phyloP scores from a whole-genome alignment of 768 basidiomycete species.

The Inosperma sp. region DNA sequence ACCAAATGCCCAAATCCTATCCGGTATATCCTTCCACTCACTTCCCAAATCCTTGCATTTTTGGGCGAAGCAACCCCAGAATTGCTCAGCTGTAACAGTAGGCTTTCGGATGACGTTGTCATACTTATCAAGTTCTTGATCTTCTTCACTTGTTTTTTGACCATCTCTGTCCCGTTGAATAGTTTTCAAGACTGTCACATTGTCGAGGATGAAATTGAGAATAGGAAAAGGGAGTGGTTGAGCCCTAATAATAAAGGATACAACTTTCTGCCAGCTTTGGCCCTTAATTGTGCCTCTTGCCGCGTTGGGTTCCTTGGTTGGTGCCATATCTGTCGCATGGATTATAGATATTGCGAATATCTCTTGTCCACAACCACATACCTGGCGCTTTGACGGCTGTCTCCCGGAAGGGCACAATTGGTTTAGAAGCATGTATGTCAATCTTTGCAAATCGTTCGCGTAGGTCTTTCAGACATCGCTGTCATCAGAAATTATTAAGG shows the following conservation, averaged over 20 bases:
- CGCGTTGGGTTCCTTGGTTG: slow-evolving; percentile 67
- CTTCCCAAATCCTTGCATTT: slow-evolving; percentile 70
- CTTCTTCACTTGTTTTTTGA: slow-evolving; percentile 32
- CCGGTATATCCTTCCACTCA: slow-evolving; percentile 74
- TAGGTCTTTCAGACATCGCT: slow-evolving; percentile 97
- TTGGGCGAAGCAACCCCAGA: slow-evolving; percentile 68
- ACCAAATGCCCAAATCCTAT: slow-evolving; percentile 87
- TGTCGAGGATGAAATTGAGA: slow-evolving; percentile 72
- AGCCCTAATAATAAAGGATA: slow-evolving; percentile 82
- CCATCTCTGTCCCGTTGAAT: slow-evolving; percentile 50
- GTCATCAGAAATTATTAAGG: slow-evolving; percentile 7
- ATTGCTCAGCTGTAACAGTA: slow-evolving; percentile 66
- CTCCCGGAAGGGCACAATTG: slow-evolving; percentile 97
- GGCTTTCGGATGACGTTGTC: slow-evolving; percentile 60
- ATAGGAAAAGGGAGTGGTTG: slow-evolving; percentile 69
- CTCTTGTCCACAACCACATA: slow-evolving; percentile 23
- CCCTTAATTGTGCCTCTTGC: slow-evolving; percentile 76
- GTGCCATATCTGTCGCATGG: slow-evolving; percentile 70
- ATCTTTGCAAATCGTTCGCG: slow-evolving; percentile 91
- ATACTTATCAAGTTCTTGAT: slow-evolving; percentile 41
- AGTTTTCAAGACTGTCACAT: slow-evolving; percentile 57
- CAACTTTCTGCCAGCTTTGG: slow-evolving; percentile 59
- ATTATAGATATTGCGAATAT: background rate
- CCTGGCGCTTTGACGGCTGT: slow-evolving; percentile 81
- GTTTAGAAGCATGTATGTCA: slow-evolving; percentile 89